Base-by-base conservation (phyloP, 2,329 filamentous ascomycete species). In the Penicillium frequentans region DNA sequence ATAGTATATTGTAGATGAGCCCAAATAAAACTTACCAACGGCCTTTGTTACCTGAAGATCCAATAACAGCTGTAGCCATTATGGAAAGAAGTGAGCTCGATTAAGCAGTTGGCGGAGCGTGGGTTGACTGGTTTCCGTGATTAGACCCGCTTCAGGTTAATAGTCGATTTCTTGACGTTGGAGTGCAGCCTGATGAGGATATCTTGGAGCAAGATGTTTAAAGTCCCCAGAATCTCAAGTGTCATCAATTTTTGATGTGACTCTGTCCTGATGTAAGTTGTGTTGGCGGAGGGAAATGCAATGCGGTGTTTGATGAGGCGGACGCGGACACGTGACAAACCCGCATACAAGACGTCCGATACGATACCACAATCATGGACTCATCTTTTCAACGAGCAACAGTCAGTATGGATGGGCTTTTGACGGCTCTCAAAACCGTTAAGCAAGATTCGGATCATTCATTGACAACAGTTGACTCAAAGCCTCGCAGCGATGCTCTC, bases 381-480 rank as follows among this genome's bases (percentile, higher is more conserved):
- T 49, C 13, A 43, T 58, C 58, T 59, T 55, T 60, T 58, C 52
- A 56, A 61, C 57, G 37, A 44, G 43, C 43, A 52, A 62, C 46
- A 59, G 33, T 57, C 57, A 59, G 49, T 43, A 77, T 77, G 75
- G 75, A 77, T 52, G 70, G 63, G 9, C 69, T 77, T 50, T 63
- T 77, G 44, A 75, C 69, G 14, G 73, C 70, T 33, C 68, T 75
- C n/a, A 75, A 75, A 39, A 73, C 73, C 7, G 66, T 71, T n/a
- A 70, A 64, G 19, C 66, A 59, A 43, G 63, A 66, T 42, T 52
- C 61, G 10, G 56, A 61, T 9, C 49, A 59, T 4, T 56, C 58
- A 13, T 50, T 71, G 49, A 59, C 59, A n/a, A 21, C 63, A 26
- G 52, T 59, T 29, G 52, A 60, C 23, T 50, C 54, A 27, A 55